Evolutionary conservation across 768 basidiomycete species (phyloP).

Genomic region (Leucosporidium yakuticum): DNA sequence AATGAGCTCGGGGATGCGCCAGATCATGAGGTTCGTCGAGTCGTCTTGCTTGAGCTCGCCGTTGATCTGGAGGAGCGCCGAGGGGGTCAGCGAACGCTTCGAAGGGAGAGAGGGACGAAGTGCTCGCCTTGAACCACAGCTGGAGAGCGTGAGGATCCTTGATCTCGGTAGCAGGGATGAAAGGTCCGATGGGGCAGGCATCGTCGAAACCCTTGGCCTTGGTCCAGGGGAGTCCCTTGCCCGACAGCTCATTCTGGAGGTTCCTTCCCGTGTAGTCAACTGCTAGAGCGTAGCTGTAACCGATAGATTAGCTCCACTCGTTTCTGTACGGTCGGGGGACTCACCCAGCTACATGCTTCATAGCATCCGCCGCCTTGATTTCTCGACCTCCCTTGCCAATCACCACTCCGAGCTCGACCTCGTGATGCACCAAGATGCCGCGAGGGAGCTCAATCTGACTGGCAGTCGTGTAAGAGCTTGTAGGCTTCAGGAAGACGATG

Average conservation of each 20-base stretch:
- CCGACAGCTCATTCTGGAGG: conserved; percentile 86
- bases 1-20: conserved; percentile 77
- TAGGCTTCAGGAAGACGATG: conserved; percentile 98
- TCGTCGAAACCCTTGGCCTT: conserved; percentile 95
- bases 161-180: conserved; percentile 69
- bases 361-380: conserved; percentile 65
- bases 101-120: background rate
- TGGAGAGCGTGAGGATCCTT: conserved; percentile 67
- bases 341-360: conserved; percentile 69
- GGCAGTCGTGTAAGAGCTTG: conserved; percentile 68
- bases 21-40: conserved; percentile 82
- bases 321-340: no score
- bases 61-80: conserved; percentile 56
- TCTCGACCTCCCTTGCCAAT: conserved; percentile 83
- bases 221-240: conserved; percentile 91
- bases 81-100: background rate
- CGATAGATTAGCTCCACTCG: no score
- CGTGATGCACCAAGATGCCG: conserved; percentile 80
- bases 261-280: conserved; percentile 97
- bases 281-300: conserved; percentile 53
- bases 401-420: conserved; percentile 97
- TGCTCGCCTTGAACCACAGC: conserved; percentile 61
- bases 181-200: conserved; percentile 64
- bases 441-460: conserved; percentile 76
- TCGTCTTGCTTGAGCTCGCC: conserved; percentile 77